Evolutionary conservation across 2,329 filamentous ascomycete genomes (phyloP).

Genomic region (Remersonia thermophila): DNA sequence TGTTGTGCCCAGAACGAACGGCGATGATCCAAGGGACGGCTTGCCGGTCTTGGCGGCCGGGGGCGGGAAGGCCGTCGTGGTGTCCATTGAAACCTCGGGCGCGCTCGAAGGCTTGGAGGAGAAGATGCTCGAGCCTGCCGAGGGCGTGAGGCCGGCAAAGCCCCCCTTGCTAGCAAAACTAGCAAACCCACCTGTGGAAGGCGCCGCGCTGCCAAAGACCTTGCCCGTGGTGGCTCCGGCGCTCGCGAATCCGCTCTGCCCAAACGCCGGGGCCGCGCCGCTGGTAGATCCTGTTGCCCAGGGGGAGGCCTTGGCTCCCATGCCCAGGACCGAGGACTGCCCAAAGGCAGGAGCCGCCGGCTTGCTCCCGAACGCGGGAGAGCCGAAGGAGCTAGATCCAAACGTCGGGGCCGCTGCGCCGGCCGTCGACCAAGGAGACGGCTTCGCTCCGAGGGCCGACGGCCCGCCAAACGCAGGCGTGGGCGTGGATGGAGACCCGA

Average conservation of each 20-base stretch:
- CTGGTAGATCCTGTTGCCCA: constrained; percentile 34
- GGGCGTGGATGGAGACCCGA: constrained; percentile 16
- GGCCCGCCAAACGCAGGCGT: constrained; percentile 32
- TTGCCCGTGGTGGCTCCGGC: constrained; percentile 24
- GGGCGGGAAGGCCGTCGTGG: constrained; percentile 28
- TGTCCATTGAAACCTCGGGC: constrained; percentile 24
- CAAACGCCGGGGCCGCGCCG: constrained; percentile 35
- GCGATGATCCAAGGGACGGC: constrained; percentile 34
- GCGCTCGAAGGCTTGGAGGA: constrained; percentile 26
- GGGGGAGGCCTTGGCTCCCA: constrained; percentile 33
- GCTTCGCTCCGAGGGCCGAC: constrained; percentile 36
- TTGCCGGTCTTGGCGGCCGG: constrained; percentile 26
- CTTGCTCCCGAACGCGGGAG: constrained; percentile 7
- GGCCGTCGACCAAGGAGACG: constrained; percentile 38
- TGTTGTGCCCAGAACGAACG: constrained; percentile 55
- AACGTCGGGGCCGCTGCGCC: constrained; percentile 20
- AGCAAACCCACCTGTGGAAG: constrained; percentile 37
- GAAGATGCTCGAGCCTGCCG: constrained; percentile 27
- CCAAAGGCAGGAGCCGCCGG: constrained; percentile 31
- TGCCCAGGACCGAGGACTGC: constrained; percentile 34
- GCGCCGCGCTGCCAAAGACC: constrained; percentile 25
- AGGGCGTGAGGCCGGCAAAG: constrained; percentile 36
- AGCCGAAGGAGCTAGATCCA: constrained; percentile 13
- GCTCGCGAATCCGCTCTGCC: constrained; percentile 38
- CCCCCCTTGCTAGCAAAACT: constrained; percentile 42